phyloP scores from a whole-genome alignment of 2,329 filamentous ascomycete species.

The Pseudogymnoascus sp. region DNA sequence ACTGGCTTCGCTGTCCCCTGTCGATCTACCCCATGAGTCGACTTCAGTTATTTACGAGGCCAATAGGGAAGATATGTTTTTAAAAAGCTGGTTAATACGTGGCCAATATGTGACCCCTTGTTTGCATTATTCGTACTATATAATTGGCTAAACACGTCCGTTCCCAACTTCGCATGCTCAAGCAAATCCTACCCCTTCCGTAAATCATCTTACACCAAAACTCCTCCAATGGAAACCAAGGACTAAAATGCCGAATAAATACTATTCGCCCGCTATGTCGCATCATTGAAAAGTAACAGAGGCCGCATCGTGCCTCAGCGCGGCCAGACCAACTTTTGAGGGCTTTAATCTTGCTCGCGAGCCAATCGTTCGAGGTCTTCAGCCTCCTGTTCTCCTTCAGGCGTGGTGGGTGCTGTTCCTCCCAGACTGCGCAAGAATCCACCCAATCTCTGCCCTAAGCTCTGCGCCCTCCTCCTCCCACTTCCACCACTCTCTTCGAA shows the following conservation, averaged over 20 bases:
- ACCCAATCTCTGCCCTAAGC: conserved; percentile 1
- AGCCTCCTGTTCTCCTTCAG: neutral
- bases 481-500: neutral
- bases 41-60: neutral
- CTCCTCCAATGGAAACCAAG: neutral
- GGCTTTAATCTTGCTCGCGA: neutral
- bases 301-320: neutral
- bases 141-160: neutral
- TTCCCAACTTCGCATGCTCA: neutral
- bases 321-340: neutral
- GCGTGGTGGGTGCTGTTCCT: neutral
- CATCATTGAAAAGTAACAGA: neutral
- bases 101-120: neutral
- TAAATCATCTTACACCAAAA: neutral
- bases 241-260: neutral
- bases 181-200: neutral
- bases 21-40: neutral
- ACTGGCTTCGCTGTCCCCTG: neutral
- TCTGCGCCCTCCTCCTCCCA: neutral
- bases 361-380: neutral
- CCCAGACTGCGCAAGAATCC: neutral
- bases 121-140: neutral
- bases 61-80: neutral
- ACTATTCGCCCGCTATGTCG: conserved; percentile 7
- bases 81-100: neutral